Base-by-base conservation (phyloP, 352 stramenopile species). In the Pythium grandisporangium region DNA sequence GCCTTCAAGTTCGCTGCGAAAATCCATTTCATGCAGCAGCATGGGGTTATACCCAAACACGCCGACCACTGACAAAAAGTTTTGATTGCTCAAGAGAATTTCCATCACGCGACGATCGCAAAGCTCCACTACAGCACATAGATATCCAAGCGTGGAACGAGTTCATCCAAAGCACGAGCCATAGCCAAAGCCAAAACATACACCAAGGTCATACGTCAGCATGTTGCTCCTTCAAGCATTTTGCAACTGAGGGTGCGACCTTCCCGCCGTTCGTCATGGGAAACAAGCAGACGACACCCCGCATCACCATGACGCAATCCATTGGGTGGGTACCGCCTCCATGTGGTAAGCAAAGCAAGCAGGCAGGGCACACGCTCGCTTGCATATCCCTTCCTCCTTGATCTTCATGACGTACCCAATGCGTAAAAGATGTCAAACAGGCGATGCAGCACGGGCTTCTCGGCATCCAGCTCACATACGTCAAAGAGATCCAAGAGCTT, bases 11-110 rank as follows among this genome's bases (percentile, higher is more conserved):
- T 64, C 66, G 22, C 61, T 60, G 21, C 79, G 58, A 44, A 93
- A 93, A 34, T 85, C 69, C 58, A 88, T 85, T 39, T 82, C 68
- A 17, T 58, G 59, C 44, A 89, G 78, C 27, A 89, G 55, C 25
- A 70, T 62, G 2, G 76, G 79, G 45, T 93, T 93, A 56, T 86
- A 68, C 12, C 76, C 79, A 25, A 93, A 76, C 14, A 90, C 75
- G 38, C 75, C 76, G 25, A 93, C 64, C 13, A 93, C 72, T 26
- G 78, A 86, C 35, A 90, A 56, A 39, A 93, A 93, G 53, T 90
- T 84, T 14, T 57, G 42, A 37, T 90, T 76, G 43, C 45, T 83
- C 21, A 93, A 51, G 30, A 93, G 48, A 34, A 84, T 62, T 43
- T 88, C 70, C 20, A 90, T 62, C 26, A 92, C 32, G 2, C 49